Evolutionary conservation across 2,329 filamentous ascomycete genomes (phyloP), one percentile per base, ranked within the genome.

Genomic region (Thielaviopsis populi): DNA sequence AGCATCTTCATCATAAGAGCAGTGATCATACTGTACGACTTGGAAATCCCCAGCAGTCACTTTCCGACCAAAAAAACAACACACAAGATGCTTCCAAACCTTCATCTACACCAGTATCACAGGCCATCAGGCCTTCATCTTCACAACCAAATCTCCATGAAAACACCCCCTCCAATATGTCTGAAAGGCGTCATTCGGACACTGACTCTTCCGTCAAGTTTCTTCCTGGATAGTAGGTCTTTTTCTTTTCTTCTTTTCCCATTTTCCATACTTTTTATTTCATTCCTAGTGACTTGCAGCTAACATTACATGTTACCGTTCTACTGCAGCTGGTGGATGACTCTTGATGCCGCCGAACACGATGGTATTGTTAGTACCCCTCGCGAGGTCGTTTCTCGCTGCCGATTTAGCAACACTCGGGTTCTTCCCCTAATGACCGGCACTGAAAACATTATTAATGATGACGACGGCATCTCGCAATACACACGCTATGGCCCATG

Each of bases 301-400:
- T 64, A 66, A 66, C 33, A 59, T 11, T 27, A 10, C 1, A 10
- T 24, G 1, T 50, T 50, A 10, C 24, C 27, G 19, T 50, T 27
- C 46, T 50, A 11, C 6, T 50, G 11, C 63, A 83, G 81, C 63
- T 84, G 79, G 81, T 84, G 81, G 80, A 70, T 81, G 19, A 80
- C 81, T 62, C 73, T 83, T 40, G 76, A 79, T 42, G 83, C 80
- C 67, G 81, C 80, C 1, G 74, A 78, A 65, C 76, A 79, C 33
- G 81, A 84, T 68, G 80, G 81, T 22, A 79, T 83, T 19, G 75
- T 82, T 8, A 73, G 72, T 7, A 75, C 72, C 62, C 73, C 74
- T 13, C 67, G 71, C 2, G 78, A 81, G 67, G 75, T 67, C 15
- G 74, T 78, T 0, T 79, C 79, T 10, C 76, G 73, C 64, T 77